Evolutionary conservation across 176 grass and related monocot species (phyloP), one percentile per base, ranked within the genome.

Genomic region (Canna indica): DNA sequence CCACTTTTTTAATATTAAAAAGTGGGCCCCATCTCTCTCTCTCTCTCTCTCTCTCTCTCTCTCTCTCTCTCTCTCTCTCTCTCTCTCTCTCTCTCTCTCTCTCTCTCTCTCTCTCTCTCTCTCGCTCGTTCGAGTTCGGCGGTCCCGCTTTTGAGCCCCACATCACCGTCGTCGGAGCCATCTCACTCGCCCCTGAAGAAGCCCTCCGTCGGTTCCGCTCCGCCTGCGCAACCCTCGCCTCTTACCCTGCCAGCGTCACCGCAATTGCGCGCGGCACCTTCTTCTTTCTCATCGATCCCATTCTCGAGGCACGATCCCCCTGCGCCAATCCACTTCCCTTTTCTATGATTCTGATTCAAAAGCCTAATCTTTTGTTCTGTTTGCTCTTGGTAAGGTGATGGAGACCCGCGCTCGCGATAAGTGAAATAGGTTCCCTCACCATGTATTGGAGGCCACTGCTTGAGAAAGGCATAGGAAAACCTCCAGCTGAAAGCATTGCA

Each of bases 401-500:
- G 80, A 81, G 65, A 50, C 84, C 10, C 93, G 87, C 27, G 79
- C 85, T 7, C 84, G 83, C 74, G 82, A 76, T 77, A 36, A 81
- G 79, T 1, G 52, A 76, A 76, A 96, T 88, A 18, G 88, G 93
- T 64, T 96, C 93, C 76, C 93, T 86, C 77, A 91, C 87, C 84
- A 96, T 96, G 68, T 89, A 96, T 57, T 96, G 93, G 79, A 91
- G 88, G 47, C 87, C 76, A 15, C 10, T 74, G 34, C 79, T 85
- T 50, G 77, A 77, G 65, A 89, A 71, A 36, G 86, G 79, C 92
- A 91, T 91, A 41, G 77, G 72, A 62, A 89, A 88, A 47, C 92
- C 92, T 78, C 92, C 92, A 16, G 88, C 81, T 28, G 92, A 96
- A 77, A 87, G 83, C 92, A 96, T 91, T 9, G 92, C 88, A 70